phyloP scores from a whole-genome alignment of 495 filamentous ascomycete species.

The Xylaria cubensis region DNA sequence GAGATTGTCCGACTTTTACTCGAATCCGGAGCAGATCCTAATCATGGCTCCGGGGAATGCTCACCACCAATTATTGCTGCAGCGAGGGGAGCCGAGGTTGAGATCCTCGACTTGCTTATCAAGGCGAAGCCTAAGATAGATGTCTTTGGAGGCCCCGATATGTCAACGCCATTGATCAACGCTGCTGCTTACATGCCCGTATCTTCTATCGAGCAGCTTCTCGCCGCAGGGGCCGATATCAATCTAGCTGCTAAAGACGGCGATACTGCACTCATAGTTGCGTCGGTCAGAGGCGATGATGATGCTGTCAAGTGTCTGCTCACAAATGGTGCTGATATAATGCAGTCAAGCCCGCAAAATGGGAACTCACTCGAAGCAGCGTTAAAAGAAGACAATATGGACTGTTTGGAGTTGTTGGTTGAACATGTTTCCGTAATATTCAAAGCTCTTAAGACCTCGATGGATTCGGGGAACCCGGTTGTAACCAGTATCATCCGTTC shows the following conservation, averaged over 20 bases:
- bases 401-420: constrained; percentile 33
- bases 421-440: constrained; percentile 34
- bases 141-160: constrained; percentile 30
- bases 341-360: constrained; percentile 34
- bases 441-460: constrained; percentile 32
- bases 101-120: constrained; percentile 39
- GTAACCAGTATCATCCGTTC: constrained; percentile 35
- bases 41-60: constrained; percentile 37
- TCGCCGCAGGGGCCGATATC: constrained; percentile 42
- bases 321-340: constrained; percentile 39
- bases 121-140: constrained; percentile 38
- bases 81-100: constrained; percentile 33
- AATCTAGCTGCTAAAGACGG: constrained; percentile 42
- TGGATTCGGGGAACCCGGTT: constrained; percentile 36
- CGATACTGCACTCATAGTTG: constrained; percentile 41
- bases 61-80: constrained; percentile 42
- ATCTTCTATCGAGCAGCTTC: constrained; percentile 36
- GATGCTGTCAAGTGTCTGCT: constrained; percentile 39
- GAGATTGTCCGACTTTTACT: constrained; percentile 43
- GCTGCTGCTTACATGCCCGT: constrained; percentile 39
- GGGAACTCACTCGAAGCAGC: constrained; percentile 37
- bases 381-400: constrained; percentile 23
- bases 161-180: constrained; percentile 35
- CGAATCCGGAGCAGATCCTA: constrained; percentile 39
- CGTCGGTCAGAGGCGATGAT: constrained; percentile 35